Conservation (phyloP, 805 yeast genomes). For the Saturnispora mendoncae region DNA sequence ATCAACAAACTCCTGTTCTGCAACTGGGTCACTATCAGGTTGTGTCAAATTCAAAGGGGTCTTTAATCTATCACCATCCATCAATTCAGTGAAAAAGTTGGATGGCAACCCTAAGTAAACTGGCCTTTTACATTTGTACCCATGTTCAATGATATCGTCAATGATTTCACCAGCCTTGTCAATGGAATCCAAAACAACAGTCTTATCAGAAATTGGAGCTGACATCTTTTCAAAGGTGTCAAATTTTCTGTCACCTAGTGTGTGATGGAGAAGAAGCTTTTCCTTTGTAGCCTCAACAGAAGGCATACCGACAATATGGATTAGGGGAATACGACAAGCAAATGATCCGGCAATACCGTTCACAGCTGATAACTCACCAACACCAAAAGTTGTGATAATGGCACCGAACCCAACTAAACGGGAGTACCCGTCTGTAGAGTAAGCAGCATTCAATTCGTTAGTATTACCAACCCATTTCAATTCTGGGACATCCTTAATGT, state of each 20-base stretch:
- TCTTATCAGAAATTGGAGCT: slow-evolving; percentile 56
- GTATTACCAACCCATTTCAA: slow-evolving; percentile 88
- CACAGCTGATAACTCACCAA: slow-evolving; percentile 77
- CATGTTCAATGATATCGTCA: slow-evolving; percentile 66
- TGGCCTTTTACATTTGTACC: slow-evolving; percentile 67
- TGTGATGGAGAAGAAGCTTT: slow-evolving; percentile 70
- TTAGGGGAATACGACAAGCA: slow-evolving; percentile 81
- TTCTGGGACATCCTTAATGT: slow-evolving; percentile 64
- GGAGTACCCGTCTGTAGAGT: slow-evolving; percentile 84
- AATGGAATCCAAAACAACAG: slow-evolving; percentile 56
- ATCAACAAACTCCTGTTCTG: slow-evolving; percentile 56
- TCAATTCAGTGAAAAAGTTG: slow-evolving; percentile 60
- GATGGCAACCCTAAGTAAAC: slow-evolving; percentile 79
- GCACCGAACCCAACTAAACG: slow-evolving; percentile 71
- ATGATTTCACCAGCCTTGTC: slow-evolving; percentile 59
- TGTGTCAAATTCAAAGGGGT: slow-evolving; percentile 52
- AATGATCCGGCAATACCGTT: slow-evolving; percentile 84
- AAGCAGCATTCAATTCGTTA: slow-evolving; percentile 83
- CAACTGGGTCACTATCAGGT: slow-evolving; percentile 48
- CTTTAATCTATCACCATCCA: slow-evolving; percentile 46
- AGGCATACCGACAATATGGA: slow-evolving; percentile 84
- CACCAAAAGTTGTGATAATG: slow-evolving; percentile 80
- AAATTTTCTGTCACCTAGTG: slow-evolving; percentile 77
- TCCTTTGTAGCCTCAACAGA: slow-evolving; percentile 64
- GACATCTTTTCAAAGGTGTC: slow-evolving; percentile 76